These are phyloP conservation scores for Globisporangium okanoganense DNA, from an alignment of 352 stramenopile genomes.

Conservation along the genomic window DNA sequence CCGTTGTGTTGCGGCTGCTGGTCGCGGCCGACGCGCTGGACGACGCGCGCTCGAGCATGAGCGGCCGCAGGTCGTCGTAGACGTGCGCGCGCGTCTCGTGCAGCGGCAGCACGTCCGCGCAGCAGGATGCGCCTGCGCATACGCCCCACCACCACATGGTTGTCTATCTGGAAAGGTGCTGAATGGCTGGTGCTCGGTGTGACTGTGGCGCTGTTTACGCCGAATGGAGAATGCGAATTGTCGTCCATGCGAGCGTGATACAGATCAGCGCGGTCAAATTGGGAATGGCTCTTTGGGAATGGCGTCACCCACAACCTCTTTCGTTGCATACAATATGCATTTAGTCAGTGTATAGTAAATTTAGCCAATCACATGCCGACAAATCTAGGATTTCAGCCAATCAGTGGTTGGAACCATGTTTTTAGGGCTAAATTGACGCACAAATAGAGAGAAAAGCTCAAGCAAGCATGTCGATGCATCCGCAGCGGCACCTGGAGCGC, in stretches of 20 bases:
- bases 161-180: background rate
- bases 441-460: background rate
- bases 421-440: background rate
- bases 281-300: background rate
- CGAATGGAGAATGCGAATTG: background rate
- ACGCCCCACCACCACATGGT: conserved; percentile 64
- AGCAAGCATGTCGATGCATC: conserved; percentile 26
- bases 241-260: no score
- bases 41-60: conserved; percentile 23
- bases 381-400: background rate
- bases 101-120: conserved; percentile 34
- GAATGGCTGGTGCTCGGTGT: background rate
- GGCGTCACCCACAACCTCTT: background rate
- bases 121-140: conserved; percentile 50
- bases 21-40: conserved; percentile 1
- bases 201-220: conserved; percentile 4
- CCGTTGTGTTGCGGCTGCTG: background rate
- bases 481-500: conserved; percentile 46
- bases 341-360: background rate
- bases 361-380: background rate
- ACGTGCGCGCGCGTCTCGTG: conserved; percentile 21
- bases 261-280: background rate
- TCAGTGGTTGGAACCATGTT: background rate
- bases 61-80: conserved; percentile 48
- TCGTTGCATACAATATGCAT: background rate